A percentile compares a stretch with the other conserved stretches of the same genome.
These are phyloP conservation scores for Toxoplasma gondii DNA, from an alignment of 169 alveolate species.

Conservation along the genomic window DNA sequence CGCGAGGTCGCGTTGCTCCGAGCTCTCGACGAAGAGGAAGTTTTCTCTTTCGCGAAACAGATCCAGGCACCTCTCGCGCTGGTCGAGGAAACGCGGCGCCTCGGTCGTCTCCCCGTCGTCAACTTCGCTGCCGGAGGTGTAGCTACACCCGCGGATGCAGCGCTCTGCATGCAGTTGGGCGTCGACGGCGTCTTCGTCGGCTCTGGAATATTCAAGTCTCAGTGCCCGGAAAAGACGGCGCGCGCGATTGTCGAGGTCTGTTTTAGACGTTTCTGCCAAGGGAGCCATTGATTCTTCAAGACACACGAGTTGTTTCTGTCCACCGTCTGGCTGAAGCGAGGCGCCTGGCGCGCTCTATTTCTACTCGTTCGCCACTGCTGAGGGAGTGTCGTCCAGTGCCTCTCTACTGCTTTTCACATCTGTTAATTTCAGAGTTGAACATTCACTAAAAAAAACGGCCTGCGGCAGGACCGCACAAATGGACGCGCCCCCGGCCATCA, in stretches of 20 bases:
- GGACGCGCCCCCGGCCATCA: no score
- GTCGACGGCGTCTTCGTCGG: conserved; percentile 86
- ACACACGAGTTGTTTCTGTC: no score
- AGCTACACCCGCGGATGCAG: conserved; percentile 81
- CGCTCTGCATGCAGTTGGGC: conserved; percentile 78
- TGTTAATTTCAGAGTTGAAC: no score
- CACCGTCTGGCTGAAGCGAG: no score
- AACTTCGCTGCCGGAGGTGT: conserved; percentile 85
- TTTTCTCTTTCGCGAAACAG: conserved; percentile 70
- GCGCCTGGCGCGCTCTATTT: no score
- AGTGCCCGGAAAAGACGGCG: conserved; percentile 78
- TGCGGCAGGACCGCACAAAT: no score
- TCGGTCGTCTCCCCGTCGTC: conserved; percentile 81
- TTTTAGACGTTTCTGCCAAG: neutral
- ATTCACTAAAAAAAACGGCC: no score
- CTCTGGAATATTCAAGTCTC: conserved; percentile 81
- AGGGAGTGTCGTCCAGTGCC: no score
- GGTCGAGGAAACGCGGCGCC: conserved; percentile 64
- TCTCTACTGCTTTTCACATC: no score
- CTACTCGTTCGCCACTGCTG: no score
- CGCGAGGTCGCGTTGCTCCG: conserved; percentile 67
- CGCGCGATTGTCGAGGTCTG: conserved; percentile 76
- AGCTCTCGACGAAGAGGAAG: conserved; percentile 72
- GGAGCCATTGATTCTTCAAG: no score
- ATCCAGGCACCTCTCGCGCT: conserved; percentile 75